Evolutionary conservation across 495 filamentous ascomycete genomes (phyloP).

Genomic region (Aeminium ludgeri): DNA sequence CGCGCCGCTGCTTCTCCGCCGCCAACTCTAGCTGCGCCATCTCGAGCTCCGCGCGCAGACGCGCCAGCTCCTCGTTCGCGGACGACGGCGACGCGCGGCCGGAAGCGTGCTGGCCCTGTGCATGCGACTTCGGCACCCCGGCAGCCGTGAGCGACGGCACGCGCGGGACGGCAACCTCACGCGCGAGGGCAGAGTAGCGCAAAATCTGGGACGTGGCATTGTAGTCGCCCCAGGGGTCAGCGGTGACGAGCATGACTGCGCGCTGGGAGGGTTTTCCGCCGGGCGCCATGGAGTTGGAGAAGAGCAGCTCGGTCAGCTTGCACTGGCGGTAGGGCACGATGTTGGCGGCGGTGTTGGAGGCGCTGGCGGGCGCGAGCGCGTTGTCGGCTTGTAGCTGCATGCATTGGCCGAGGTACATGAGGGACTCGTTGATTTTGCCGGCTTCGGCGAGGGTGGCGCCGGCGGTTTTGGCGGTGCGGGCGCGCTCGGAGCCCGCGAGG

Average conservation of each 20-base stretch:
- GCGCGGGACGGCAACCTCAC: slow-evolving; percentile 83
- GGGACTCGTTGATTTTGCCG: slow-evolving; percentile 89
- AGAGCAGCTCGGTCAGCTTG: slow-evolving; percentile 90
- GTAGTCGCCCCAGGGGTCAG: slow-evolving; percentile 84
- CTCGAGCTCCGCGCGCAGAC: slow-evolving; percentile 60
- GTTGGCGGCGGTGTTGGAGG: slow-evolving; percentile 48
- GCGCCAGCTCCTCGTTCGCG: slow-evolving; percentile 45
- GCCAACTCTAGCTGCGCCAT: slow-evolving; percentile 35
- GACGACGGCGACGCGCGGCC: slow-evolving; percentile 34
- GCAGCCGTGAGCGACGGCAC: slow-evolving; percentile 59
- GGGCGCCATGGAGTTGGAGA: slow-evolving; percentile 85
- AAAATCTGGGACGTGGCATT: slow-evolving; percentile 94
- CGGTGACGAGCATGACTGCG: slow-evolving; percentile 90
- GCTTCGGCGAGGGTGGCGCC: slow-evolving; percentile 86
- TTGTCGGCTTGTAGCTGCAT: slow-evolving; percentile 85
- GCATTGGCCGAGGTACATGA: slow-evolving; percentile 97
- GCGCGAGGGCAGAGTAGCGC: slow-evolving; percentile 82
- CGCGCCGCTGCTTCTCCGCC: slow-evolving; percentile 46
- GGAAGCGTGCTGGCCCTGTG: no score
- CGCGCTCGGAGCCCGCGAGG: slow-evolving; percentile 82
- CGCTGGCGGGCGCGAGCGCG: slow-evolving; percentile 32
- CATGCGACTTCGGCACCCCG: slow-evolving; percentile 15
- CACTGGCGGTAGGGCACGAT: slow-evolving; percentile 87
- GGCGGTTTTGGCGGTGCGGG: slow-evolving; percentile 80
- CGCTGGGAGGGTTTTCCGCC: slow-evolving; percentile 39